These are phyloP conservation scores for Monosporascus sp. DNA, from an alignment of 2,329 filamentous ascomycete genomes.

Conservation along the genomic window DNA sequence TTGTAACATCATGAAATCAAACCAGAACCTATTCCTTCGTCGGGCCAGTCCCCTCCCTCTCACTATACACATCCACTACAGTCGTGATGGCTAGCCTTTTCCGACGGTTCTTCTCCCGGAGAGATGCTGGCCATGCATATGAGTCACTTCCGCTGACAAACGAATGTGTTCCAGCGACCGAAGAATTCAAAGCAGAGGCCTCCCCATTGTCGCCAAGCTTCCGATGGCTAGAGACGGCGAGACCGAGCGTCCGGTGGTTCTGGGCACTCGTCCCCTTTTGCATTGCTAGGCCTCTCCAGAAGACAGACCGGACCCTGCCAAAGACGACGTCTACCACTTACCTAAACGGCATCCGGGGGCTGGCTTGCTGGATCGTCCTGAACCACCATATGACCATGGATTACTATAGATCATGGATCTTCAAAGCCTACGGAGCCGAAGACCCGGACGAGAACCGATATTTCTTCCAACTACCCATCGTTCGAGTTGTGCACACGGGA, in stretches of 20 bases:
- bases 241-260: background rate
- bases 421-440: background rate
- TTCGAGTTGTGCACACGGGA: background rate
- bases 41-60: too few species aligned
- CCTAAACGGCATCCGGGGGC: conserved; percentile 4
- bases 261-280: background rate
- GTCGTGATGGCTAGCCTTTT: background rate
- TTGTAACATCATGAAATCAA: too few species aligned
- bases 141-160: background rate
- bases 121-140: background rate
- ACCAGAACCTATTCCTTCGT: too few species aligned
- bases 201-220: background rate
- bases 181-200: background rate
- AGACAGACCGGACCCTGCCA: conserved; percentile 1
- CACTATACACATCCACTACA: background rate
- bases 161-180: background rate
- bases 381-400: conserved; percentile 2
- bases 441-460: background rate
- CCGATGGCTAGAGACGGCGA: background rate
- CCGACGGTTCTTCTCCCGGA: background rate
- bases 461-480: background rate
- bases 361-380: conserved; percentile 3
- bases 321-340: conserved; percentile 1
- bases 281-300: background rate
- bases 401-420: background rate